A percentile compares a stretch with the other conserved stretches of the same genome.
Evolutionary conservation across 768 basidiomycete species (phyloP).

Genomic region (Chlorophyllum brunneum): DNA sequence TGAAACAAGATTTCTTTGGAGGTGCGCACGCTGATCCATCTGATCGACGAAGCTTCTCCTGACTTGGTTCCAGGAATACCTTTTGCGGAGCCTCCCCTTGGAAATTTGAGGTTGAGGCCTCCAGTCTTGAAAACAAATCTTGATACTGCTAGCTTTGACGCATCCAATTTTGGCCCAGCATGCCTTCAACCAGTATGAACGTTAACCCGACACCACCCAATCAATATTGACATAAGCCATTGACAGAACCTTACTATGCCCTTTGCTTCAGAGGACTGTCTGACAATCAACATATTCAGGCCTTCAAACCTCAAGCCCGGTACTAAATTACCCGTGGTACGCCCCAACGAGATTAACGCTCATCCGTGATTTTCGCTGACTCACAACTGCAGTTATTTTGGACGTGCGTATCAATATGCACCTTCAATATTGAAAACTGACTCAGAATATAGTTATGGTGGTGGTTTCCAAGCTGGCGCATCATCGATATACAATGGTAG

Average conservation of each 20-base stretch:
- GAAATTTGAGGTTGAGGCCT: conserved; percentile 39
- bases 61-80: conserved; percentile 39
- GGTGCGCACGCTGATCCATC: conserved; percentile 25
- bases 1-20: conserved; percentile 45
- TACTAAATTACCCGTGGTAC: conserved; percentile 36
- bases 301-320: conserved; percentile 32
- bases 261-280: conserved; percentile 51
- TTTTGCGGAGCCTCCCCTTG: conserved; percentile 51
- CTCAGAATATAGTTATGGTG: conserved; percentile 26
- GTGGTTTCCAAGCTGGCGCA: conserved; percentile 27
- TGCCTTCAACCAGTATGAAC: conserved; percentile 46
- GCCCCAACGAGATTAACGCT: conserved; percentile 8
- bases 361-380: background rate
- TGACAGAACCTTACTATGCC: conserved; percentile 28
- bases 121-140: conserved; percentile 42
- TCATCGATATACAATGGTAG: conserved; percentile 29
- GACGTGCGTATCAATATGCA: conserved; percentile 25
- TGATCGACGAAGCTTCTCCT: background rate
- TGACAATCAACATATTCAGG: conserved; percentile 55
- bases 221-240: background rate
- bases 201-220: background rate
- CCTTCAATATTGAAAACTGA: background rate
- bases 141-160: conserved; percentile 33
- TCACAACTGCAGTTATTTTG: conserved; percentile 29
- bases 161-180: conserved; percentile 39